Evolutionary conservation across 2,329 filamentous ascomycete genomes (phyloP).

Genomic region (Aspergillus intermedius): DNA sequence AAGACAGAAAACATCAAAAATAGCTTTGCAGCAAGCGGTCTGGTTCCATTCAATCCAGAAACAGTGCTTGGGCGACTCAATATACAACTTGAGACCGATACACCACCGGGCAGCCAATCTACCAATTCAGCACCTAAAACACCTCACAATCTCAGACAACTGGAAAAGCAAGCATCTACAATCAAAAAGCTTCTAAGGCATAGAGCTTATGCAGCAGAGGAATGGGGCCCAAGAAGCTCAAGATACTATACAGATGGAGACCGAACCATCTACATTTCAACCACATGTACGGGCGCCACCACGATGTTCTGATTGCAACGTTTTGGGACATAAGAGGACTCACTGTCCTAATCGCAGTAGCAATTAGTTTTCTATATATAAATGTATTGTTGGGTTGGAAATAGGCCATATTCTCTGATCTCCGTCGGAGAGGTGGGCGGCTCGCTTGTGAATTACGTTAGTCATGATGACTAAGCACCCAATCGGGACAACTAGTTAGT

Average conservation of each 20-base stretch:
- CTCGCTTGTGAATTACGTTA: no score
- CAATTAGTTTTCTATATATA: background rate
- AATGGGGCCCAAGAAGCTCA: background rate
- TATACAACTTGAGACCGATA: slow-evolving; percentile 11
- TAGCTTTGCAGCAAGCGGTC: slow-evolving; percentile 7
- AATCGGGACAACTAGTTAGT: slow-evolving; percentile 6
- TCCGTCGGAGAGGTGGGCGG: no score
- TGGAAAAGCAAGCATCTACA: slow-evolving; percentile 5
- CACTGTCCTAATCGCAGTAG: background rate
- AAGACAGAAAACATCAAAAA: slow-evolving; percentile 1
- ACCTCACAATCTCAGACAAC: slow-evolving; percentile 7
- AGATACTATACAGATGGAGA: background rate
- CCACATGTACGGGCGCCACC: background rate
- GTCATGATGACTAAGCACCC: slow-evolving; percentile 13
- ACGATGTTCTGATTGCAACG: background rate
- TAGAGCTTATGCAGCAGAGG: background rate
- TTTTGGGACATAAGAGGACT: background rate
- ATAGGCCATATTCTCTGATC: no score
- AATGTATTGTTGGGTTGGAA: background rate
- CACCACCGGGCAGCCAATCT: background rate
- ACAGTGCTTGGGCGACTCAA: no score
- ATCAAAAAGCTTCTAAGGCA: slow-evolving; percentile 3
- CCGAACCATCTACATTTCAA: background rate
- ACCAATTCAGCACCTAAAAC: slow-evolving; percentile 5
- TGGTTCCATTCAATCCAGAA: slow-evolving; percentile 13